Evolutionary conservation across 2,329 filamentous ascomycete genomes (phyloP), one percentile per base, ranked within the genome.

Genomic region (Seiridium cupressi): DNA sequence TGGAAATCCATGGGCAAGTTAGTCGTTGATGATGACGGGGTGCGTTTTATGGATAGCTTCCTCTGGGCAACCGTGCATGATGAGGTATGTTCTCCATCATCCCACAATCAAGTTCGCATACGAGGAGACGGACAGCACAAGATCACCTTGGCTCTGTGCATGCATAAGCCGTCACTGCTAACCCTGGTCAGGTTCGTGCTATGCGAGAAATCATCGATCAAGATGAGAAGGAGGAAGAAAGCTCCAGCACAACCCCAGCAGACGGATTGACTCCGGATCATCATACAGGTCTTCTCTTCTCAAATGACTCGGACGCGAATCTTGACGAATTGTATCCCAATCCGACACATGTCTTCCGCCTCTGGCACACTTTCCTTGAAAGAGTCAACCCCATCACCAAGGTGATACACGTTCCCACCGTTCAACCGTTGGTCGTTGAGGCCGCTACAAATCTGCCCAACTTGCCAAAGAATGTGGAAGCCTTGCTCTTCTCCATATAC

Each of bases 351-450:
- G 84, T 90, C 34, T 87, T 91, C 67, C 81, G 82, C 55, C 79
- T 94, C 4, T 94, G 91, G 91, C 88, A 92, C 70, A 78, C 86
- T 7, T 93, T 89, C 64, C 76, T 92, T 5, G 86, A 91, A 54
- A 87, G 91, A 62, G 86, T 93, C 59, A 90, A 93, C 66, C 90
- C 90, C 6, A 44, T 73, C 54, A 72, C 71, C 55, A 73, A 73
- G 60, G 68, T 87, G 51, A 86, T 92, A 32, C 91, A 94, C 69
- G 83, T 89, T 1, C 90, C 90, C 0, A 87, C 87, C 0, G 73
- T 92, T 3, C 87, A 92, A 67, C 81, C 83, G 2, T 81, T 84
- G 51, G 77, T 93, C 6, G 80, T 89, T 44, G 84, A 90, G 60
- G 87, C 88, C 2, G 83, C 82, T 1, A 80, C 80, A 13, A 81